Conservation (phyloP, 257 asterid genomes). For the Prunella vulgaris region DNA sequence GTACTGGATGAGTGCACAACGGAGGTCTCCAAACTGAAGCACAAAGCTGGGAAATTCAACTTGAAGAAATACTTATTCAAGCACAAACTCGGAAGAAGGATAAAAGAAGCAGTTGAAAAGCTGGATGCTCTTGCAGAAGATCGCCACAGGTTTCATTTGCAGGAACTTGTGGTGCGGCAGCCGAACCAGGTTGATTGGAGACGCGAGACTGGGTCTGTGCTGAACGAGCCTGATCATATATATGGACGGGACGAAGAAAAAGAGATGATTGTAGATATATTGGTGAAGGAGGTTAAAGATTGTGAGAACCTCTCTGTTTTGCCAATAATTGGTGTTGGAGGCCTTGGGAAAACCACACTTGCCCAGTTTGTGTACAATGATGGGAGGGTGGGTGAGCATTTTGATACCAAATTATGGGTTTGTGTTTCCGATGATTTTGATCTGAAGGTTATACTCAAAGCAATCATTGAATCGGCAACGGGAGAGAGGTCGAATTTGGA, state of each 20-base stretch:
- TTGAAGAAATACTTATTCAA: not conserved
- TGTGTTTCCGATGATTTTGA: not conserved
- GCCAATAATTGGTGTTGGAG: not conserved
- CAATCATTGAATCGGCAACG: not conserved
- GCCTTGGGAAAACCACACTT: conserved; percentile 30
- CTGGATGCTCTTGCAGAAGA: conserved; percentile 24
- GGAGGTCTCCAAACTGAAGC: not conserved
- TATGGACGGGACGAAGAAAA: not conserved
- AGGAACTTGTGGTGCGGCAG: not conserved
- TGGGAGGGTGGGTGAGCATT: not conserved
- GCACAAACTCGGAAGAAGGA: conserved; percentile 23
- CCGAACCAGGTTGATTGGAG: not conserved
- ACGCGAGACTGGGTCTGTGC: conserved; percentile 15
- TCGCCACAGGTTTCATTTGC: conserved; percentile 18
- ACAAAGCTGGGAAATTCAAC: not conserved
- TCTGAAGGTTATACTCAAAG: not conserved
- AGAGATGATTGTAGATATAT: conserved; percentile 14
- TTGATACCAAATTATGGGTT: conserved; percentile 6
- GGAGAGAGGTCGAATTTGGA: not conserved
- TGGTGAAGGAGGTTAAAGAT: conserved; percentile 3
- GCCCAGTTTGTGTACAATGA: conserved; percentile 24
- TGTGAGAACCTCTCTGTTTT: conserved; percentile 9
- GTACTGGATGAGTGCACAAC: conserved; percentile 24
- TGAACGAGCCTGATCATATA: not conserved
- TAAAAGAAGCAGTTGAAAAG: conserved; percentile 13